Evolutionary conservation across 2,329 filamentous ascomycete genomes (phyloP).

Genomic region (Aureobasidium zeae): DNA sequence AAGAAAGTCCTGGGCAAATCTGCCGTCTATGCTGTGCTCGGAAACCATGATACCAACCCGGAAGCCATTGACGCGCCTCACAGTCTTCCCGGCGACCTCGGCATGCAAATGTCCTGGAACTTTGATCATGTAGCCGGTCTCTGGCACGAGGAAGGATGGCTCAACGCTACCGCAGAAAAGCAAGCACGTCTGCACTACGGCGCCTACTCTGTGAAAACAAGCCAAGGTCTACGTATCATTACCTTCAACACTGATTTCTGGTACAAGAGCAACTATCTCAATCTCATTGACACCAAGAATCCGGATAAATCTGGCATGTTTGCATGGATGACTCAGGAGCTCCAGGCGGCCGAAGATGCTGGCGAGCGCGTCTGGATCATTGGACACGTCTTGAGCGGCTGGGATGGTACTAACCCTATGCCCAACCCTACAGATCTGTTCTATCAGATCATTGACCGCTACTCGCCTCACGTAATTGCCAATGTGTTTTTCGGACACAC

Average conservation of each 20-base stretch:
- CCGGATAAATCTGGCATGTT: constrained; percentile 43
- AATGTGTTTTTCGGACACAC: constrained; percentile 48
- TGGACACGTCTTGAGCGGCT: constrained; percentile 47
- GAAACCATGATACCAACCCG: constrained; percentile 50
- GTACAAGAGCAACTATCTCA: constrained; percentile 39
- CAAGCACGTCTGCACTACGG: constrained; percentile 47
- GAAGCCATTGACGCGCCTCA: constrained; percentile 46
- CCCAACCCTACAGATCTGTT: constrained; percentile 47
- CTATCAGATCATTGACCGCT: constrained; percentile 47
- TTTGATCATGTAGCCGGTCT: constrained; percentile 45
- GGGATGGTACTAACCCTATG: constrained; percentile 43
- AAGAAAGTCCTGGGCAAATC: constrained; percentile 45
- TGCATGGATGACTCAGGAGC: constrained; percentile 42
- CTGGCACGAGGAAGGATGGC: constrained; percentile 50
- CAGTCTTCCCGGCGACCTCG: constrained; percentile 43
- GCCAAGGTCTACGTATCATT: constrained; percentile 44
- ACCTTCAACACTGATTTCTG: constrained; percentile 46
- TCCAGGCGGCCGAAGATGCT: constrained; percentile 44
- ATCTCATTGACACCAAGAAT: constrained; percentile 44
- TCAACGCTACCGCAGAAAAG: constrained; percentile 36
- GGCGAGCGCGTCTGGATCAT: constrained; percentile 47
- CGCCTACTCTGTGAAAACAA: constrained; percentile 47
- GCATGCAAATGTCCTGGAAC: constrained; percentile 50
- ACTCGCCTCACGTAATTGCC: constrained; percentile 47
- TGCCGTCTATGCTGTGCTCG: constrained; percentile 47